Evolutionary conservation across 1,139 yeast genomes (phyloP).

Genomic region (Kluyveromyces sp.): DNA sequence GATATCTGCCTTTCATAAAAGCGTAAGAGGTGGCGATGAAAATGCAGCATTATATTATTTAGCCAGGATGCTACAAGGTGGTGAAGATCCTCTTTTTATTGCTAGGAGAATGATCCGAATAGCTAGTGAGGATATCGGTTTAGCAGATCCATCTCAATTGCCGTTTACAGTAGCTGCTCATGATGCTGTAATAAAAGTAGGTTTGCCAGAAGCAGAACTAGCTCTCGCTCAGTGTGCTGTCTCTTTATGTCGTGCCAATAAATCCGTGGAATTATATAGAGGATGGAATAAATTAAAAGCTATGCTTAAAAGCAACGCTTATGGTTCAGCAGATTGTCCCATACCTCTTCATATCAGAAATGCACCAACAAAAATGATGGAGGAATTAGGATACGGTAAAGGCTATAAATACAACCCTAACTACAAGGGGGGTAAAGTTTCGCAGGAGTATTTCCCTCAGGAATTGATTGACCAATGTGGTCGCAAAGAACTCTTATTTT

Average conservation of each 20-base stretch:
- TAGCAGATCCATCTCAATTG: slow-evolving; percentile 71
- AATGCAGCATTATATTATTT: slow-evolving; percentile 86
- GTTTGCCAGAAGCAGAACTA: slow-evolving; percentile 92
- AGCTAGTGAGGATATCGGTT: slow-evolving; percentile 86
- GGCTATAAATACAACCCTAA: slow-evolving; percentile 85
- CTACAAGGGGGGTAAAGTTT: slow-evolving; percentile 60
- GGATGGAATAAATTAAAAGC: slow-evolving; percentile 64
- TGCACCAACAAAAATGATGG: slow-evolving; percentile 90
- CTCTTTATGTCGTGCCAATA: slow-evolving; percentile 75
- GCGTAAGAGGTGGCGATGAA: slow-evolving; percentile 79
- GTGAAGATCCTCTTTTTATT: slow-evolving; percentile 90
- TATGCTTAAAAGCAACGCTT: slow-evolving; percentile 51
- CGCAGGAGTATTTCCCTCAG: slow-evolving; percentile 63
- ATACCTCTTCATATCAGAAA: slow-evolving; percentile 81
- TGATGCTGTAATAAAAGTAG: slow-evolving; percentile 85
- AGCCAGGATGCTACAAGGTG: slow-evolving; percentile 81
- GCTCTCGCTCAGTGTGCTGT: slow-evolving; percentile 89
- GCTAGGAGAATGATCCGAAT: slow-evolving; percentile 87
- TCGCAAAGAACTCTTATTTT: slow-evolving; percentile 22
- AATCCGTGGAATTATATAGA: slow-evolving; percentile 76
- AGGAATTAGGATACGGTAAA: slow-evolving; percentile 75
- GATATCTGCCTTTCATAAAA: slow-evolving; percentile 88
- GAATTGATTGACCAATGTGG: slow-evolving; percentile 33
- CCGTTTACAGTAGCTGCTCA: slow-evolving; percentile 84
- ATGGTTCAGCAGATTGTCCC: slow-evolving; percentile 48